Percentiles rank a stretch among this genome's conserved stretches.
These are phyloP conservation scores for Coemansia sp. DNA, from an alignment of 192 early-diverging fungal genomes.

Conservation along the genomic window DNA sequence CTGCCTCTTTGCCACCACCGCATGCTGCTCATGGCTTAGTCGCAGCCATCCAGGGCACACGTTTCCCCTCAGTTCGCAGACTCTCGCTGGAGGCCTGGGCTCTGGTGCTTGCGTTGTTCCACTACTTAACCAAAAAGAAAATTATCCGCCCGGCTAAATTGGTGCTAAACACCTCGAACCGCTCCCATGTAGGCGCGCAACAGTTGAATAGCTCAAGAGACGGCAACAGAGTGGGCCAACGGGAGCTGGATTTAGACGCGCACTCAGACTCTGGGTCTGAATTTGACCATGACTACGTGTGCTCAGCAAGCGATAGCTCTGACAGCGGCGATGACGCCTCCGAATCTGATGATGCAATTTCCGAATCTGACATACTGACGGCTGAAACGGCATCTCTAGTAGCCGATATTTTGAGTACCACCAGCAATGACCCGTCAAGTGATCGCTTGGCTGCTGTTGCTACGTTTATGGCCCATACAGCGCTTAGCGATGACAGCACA, in stretches of 20 bases:
- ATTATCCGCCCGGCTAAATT: neutral
- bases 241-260: neutral
- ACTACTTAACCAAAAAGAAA: slow-evolving; percentile 25
- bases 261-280: neutral
- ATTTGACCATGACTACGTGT: slow-evolving; percentile 37
- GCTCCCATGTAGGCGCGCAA: neutral
- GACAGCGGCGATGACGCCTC: slow-evolving; percentile 17
- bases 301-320: slow-evolving; percentile 12
- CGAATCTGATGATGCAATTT: slow-evolving; percentile 25
- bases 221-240: neutral
- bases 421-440: slow-evolving; percentile 17
- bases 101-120: slow-evolving; percentile 24
- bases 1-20: neutral
- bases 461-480: slow-evolving; percentile 40
- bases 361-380: slow-evolving; percentile 1
- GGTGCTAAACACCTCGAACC: neutral
- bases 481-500: slow-evolving; percentile 6
- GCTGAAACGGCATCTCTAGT: slow-evolving; percentile 31
- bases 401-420: slow-evolving; percentile 25
- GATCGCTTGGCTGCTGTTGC: slow-evolving; percentile 32
- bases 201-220: neutral
- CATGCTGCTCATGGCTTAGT: slow-evolving; percentile 19
- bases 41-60: slow-evolving; percentile 25
- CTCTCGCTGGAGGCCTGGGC: slow-evolving; percentile 42
- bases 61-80: slow-evolving; percentile 24